Base-by-base conservation (phyloP, 2,329 filamentous ascomycete species). In the Trichoderma simmonsii region DNA sequence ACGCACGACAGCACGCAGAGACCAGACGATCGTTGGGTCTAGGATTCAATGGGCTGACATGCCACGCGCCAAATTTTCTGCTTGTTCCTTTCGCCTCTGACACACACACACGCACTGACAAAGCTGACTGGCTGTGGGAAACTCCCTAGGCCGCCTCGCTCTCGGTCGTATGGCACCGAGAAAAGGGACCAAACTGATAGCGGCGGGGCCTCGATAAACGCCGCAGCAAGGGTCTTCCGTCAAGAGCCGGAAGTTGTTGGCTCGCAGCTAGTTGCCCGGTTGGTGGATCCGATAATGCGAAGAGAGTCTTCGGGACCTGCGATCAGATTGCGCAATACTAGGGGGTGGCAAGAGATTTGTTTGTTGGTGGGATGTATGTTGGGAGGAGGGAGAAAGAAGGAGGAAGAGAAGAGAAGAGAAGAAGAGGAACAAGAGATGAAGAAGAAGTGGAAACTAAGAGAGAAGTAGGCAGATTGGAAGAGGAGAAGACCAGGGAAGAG, bases 291-390 rank as follows among this genome's bases (percentile, higher is more conserved):
- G 64, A 65, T 59, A 71, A 71, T 60, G 57, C 43, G 43, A 48
- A 48, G 43, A 48, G 43, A 48, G 43, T 48, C 43, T 48, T 48
- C 7, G 43, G 68, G 51, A 69, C 61, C 64, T 36, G 60, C 43
- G 69, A 71, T 65, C 61, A 30, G 69, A 71, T 71, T 64, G 69
- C 69, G 69, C 61, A 65, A 71, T 71, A n/a, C 60, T 64, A 26
- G 68, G 48, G 68, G 60, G 57, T 65, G 14, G 15, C 43, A 30
- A 48, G 28, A 32, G 56, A 30, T 12, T 32, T 28, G n/a, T 7
- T 39, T 39, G 32, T 30, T 32, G 56, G 15, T 26, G 57, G 24
- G 36, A 36, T 26, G 34, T 6, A 8, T 26, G 26, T 26, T 28
- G 3, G 54, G 3, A 39, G 36, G 59, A 61, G 60, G 36, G 32